Evolutionary conservation across 2,329 filamentous ascomycete species (phyloP), one percentile per base, ranked within the genome.

Genomic region (Claviceps sp.): DNA sequence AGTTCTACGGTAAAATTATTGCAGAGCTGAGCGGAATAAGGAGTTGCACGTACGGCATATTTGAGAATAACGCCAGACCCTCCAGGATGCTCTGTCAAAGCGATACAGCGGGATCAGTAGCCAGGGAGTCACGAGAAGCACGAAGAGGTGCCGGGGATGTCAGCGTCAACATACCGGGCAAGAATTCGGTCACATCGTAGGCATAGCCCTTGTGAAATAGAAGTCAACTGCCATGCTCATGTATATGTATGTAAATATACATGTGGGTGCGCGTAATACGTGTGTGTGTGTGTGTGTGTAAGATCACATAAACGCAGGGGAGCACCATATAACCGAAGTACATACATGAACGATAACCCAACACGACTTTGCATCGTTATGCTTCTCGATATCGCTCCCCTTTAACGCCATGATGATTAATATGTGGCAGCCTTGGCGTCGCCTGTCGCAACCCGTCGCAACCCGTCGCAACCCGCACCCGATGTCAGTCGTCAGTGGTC

Each of bases 21-120:
- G 30, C 9, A 11, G 9, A 9, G 11, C 30, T 11, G 30, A 34
- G 30, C 30, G 30, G 9, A 34, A 34, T 11, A 11, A 34, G 30
- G 9, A 9, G 9, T 34, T 34, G 30, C 30, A 30, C 75, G 56
- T 64, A 79, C 78, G 34, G 90, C 90, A 70, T 96, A 95, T 72
- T 95, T 95, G 58, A 98, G 78, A 62, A 98, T 97, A 66, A 97
- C 94, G 65, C 91, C 93, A 58, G 82, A 77, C 40, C 88, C 90
- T 55, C 90, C 90, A 24, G 90, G 90, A 63, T 95, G 89, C 67
- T 95, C 88, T 82, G 59, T 13, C 6, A 38, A 38, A 16, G 2
- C 14, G 8, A 11, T 5, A 26, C 30, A 26, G 13, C 43, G 3
- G 34, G 43, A 48, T 11, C 50, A 42, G 16, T 18, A n/a, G 18